Base-by-base conservation (phyloP, 2,329 filamentous ascomycete species). In the Talaromyces sp. region DNA sequence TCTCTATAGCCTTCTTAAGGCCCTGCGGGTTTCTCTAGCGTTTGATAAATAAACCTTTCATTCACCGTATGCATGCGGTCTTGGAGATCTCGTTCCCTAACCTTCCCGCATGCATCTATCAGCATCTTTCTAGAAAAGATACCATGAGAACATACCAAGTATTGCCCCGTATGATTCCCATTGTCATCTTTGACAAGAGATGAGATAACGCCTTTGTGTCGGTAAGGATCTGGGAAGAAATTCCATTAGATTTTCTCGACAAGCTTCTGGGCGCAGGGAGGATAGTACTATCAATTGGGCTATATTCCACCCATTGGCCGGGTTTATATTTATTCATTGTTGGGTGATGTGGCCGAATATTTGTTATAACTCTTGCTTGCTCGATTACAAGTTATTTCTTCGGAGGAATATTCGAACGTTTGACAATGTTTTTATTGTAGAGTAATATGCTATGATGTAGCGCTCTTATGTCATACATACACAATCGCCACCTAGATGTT, bases 241-340 rank as follows among this genome's bases (percentile, higher is more conserved):
- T 19, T 24, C 5, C 9, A 38, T 58, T 29, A 61, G 10, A n/a
- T 31, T 21, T 27, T 31, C 13, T 24, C 29, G 13, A 46, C 19
- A 43, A 41, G 13, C 4, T 19, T 8, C 46, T 26, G 35, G 24
- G 24, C 5, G 31, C 26, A 1, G 41, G 32, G 21, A n/a, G n/a
- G 9, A 14, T 31, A 27, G 11, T 56, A 56, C 59, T 46, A 31
- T 61, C 59, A 35, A 61, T 55, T 26, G 59, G 59, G 54, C 59
- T 61, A n/a, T 61, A 61, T 50, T 61, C 59, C n/a, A 61, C 24
- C 59, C 59, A 61, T 26, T 61, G 59, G 29, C 59, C 59, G 17
- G 59, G 50, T 26, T 61, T 58, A 27, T 55, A 61, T 55, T 58
- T 58, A 13, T 14, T 61, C 7, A n/a, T 46, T 27, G 35, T n/a